These are phyloP conservation scores for Mycotypha africana DNA, from an alignment of 371 early-diverging fungal species.

Conservation along the genomic window DNA sequence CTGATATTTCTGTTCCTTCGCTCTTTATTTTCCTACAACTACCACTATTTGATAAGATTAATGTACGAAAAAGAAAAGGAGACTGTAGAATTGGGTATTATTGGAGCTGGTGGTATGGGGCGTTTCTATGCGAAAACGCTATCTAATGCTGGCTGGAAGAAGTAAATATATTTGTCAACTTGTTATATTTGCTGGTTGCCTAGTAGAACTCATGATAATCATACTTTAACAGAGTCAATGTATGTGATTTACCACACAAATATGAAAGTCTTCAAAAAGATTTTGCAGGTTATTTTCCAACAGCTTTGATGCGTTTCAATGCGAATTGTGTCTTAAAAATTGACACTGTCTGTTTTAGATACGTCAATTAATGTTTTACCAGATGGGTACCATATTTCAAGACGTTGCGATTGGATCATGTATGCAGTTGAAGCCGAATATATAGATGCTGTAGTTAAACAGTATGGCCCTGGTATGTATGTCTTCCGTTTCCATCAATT, in stretches of 20 bases:
- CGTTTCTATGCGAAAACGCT: slow-evolving; percentile 79
- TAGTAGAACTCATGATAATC: no score
- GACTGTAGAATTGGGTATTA: slow-evolving; percentile 67
- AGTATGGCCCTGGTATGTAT: slow-evolving; percentile 83
- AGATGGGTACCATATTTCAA: slow-evolving; percentile 83
- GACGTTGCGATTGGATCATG: slow-evolving; percentile 84
- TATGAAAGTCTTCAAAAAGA: slow-evolving; percentile 62
- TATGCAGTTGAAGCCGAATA: slow-evolving; percentile 93
- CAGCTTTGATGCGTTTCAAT: no score
- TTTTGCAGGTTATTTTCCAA: slow-evolving; percentile 59
- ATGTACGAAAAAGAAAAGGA: slow-evolving; percentile 42
- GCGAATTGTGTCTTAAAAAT: no score
- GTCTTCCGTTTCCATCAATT: no score
- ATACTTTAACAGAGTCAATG: slow-evolving; percentile 54
- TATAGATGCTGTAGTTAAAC: slow-evolving; percentile 72
- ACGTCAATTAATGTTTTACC: slow-evolving; percentile 63
- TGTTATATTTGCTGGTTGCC: no score
- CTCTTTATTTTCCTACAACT: no score
- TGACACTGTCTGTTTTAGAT: no score
- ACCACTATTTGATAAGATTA: background rate
- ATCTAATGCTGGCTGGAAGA: slow-evolving; percentile 73
- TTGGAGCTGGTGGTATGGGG: slow-evolving; percentile 94
- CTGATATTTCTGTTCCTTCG: no score
- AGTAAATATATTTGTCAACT: no score
- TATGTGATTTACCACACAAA: slow-evolving; percentile 80